A percentile compares a stretch with the other conserved stretches of the same genome.
Conservation (phyloP, 2,329 filamentous ascomycete species). For the Pseudocercospora fijiensis region DNA sequence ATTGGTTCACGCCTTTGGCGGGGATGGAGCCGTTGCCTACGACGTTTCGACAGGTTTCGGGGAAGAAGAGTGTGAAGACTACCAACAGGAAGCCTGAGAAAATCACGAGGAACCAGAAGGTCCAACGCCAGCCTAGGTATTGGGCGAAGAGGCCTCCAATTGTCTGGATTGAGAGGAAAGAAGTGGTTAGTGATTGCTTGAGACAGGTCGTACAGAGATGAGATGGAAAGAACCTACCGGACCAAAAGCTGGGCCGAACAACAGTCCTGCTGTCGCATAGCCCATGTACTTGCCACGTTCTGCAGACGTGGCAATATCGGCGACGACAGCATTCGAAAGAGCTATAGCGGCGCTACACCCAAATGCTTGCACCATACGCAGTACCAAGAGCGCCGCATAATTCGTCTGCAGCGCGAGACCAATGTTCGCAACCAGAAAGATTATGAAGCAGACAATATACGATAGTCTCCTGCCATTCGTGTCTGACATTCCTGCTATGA, state of each 20-base stretch:
- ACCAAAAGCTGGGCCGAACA: constrained; percentile 26
- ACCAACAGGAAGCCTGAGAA: constrained; percentile 39
- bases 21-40: constrained; percentile 42
- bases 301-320: constrained; percentile 39
- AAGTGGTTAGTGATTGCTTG: background rate
- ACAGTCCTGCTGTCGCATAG: constrained; percentile 30
- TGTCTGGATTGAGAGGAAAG: constrained; percentile 10
- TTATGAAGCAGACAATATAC: constrained; percentile 34
- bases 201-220: background rate
- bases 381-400: constrained; percentile 31
- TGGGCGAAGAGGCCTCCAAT: constrained; percentile 37
- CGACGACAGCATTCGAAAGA: constrained; percentile 38
- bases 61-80: constrained; percentile 35
- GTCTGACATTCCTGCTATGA: constrained; percentile 34
- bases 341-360: constrained; percentile 42
- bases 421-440: constrained; percentile 32
- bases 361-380: constrained; percentile 45
- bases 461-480: constrained; percentile 29
- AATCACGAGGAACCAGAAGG: constrained; percentile 48
- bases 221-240: constrained; percentile 1
- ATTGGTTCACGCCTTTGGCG: constrained; percentile 31
- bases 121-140: constrained; percentile 40
- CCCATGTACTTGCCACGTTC: constrained; percentile 44
- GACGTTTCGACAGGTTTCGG: constrained; percentile 44
- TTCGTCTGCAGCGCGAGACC: constrained; percentile 31